A percentile compares a stretch with the other conserved stretches of the same genome.
Evolutionary conservation across 192 early-diverging fungal genomes (phyloP).

Genomic region (Umbelopsis ramanniana): DNA sequence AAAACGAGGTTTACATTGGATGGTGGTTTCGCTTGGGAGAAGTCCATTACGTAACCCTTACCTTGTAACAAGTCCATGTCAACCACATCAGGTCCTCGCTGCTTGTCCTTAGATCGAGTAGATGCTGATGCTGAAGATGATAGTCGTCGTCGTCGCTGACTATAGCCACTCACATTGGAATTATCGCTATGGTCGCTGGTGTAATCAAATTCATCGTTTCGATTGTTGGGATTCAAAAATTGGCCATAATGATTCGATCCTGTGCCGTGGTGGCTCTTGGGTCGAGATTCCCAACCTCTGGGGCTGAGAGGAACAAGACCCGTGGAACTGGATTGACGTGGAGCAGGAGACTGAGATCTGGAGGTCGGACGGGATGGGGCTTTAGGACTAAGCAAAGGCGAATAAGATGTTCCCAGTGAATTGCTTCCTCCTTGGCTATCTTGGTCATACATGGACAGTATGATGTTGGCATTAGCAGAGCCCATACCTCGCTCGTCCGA

Average conservation of each 20-base stretch:
- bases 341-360: constrained; percentile 25
- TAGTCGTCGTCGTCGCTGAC: constrained; percentile 21
- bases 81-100: constrained; percentile 69
- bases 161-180: constrained; percentile 18
- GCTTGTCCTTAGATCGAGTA: constrained; percentile 64
- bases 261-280: constrained; percentile 32
- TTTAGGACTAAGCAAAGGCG: constrained; percentile 40
- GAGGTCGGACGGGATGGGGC: constrained; percentile 32
- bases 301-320: constrained; percentile 47
- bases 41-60: constrained; percentile 29
- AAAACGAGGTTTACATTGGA: background rate
- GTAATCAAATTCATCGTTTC: constrained; percentile 31
- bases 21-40: too few relatives aligned
- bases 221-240: constrained; percentile 33
- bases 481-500: constrained; percentile 19
- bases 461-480: constrained; percentile 29
- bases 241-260: constrained; percentile 30
- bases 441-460: constrained; percentile 39
- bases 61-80: constrained; percentile 75
- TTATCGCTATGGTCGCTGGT: constrained; percentile 44
- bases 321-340: constrained; percentile 28
- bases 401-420: background rate
- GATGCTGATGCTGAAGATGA: constrained; percentile 39
- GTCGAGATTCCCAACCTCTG: constrained; percentile 25
- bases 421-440: background rate